Evolutionary conservation across 2,329 filamentous ascomycete species (phyloP), one percentile per base, ranked within the genome.

Genomic region (Thielaviopsis ethacetica): DNA sequence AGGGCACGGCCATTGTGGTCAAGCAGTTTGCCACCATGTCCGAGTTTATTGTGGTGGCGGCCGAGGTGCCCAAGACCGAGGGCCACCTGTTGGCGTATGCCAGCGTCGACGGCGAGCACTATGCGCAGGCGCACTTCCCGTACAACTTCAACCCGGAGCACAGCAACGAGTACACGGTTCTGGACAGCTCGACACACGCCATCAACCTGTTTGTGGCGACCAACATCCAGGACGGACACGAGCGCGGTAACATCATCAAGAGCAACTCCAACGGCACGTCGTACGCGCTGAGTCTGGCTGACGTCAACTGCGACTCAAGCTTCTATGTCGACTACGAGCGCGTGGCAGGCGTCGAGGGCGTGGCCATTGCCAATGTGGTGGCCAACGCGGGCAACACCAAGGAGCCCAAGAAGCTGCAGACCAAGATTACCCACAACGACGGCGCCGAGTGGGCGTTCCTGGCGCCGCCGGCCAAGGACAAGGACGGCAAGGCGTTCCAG

Each of bases 221-320:
- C 49, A 85, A 86, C 65, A 79, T 78, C 49, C 74, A 75, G 3
- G 68, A 75, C 56, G 84, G 82, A 19, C 81, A 79, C 56, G 81
- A 86, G 61, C 90, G 87, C 65, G 93, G 93, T 44, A 85, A 86
- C 24, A 88, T 98, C 65, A 82, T 98, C 71, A 98, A 97, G 80
- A 96, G 90, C 68, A 98, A 98, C 74, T 96, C 90, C 66, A 97
- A 98, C 68, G 93, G 93, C 58, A 98, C 93, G 0, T 93, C 87
- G 1, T 98, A 96, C 67, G 88, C 95, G 13, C 75, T 95, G 63
- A 94, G 88, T 70, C 76, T 93, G 24, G 75, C 81, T 54, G 82
- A 81, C 21, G 89, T 97, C 67, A 96, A 97, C 70, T 81, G 88
- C 65, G 83, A 96, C 67, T 73, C 78, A 13, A 65, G 69, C 1